Base-by-base conservation (phyloP, 345 rosid genomes). In the Sisymbrium irio region DNA sequence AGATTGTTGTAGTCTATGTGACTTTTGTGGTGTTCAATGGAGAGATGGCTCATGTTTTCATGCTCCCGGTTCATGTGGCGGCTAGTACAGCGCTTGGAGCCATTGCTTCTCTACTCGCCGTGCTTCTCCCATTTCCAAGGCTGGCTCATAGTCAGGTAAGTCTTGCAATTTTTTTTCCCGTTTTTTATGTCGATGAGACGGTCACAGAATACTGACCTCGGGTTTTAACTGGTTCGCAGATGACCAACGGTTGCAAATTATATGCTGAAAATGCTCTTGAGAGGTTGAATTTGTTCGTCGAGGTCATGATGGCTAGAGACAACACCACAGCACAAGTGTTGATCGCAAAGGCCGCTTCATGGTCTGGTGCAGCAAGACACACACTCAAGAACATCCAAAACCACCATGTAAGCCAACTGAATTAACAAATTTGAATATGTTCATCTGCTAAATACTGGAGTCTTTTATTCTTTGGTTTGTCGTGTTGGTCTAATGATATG, bases 71-170 rank as follows among this genome's bases (percentile, higher is more conserved):
- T 81, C 92, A 86, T 40, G 86, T 85, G 53, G 96, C 90, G 0
- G 73, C 84, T 1, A 88, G 97, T 47, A 82, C 94, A 1, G 85
- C 82, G 1, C 87, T 92, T 20, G 97, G 97, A 17, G 92, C 87
- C 68, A 37, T 80, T 17, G 97, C 97, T 49, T 84, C 96, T 9
- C 73, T 89, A 47, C 41, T 89, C 68, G 93, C 96, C 15, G 82
- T 83, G 83, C 50, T 85, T 76, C 35, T 92, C 79, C 96, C 97
- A 3, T 85, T 66, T 77, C 97, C 97, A 67, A 78, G 80, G 36
- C 83, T 89, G 9, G 92, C 96, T 51, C 86, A 79, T 75, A 15
- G 32, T 9, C 86, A 89, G 93, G 93, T 88, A 81, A 67, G 65
- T 54, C 65, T 69, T 53, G 20, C 11, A 1, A 7, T n/a, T 15